phyloP scores from a whole-genome alignment of 495 filamentous ascomycete genomes.

The Melanomma pulvis-pyrius region DNA sequence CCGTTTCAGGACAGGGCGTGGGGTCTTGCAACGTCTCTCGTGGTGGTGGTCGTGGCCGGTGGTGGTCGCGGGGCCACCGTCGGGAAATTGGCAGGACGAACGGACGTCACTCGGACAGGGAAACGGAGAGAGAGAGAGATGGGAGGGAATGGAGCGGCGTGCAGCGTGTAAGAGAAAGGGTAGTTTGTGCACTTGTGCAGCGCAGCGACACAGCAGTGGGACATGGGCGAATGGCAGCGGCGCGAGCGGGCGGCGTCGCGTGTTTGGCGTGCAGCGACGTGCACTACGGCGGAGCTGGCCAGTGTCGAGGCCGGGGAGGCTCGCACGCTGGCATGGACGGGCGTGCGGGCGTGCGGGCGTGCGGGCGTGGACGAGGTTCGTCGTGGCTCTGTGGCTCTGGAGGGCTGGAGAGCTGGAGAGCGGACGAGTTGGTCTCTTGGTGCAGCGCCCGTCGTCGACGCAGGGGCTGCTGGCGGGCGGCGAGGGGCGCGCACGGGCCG shows the following conservation, averaged over 20 bases:
- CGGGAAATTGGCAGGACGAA: constrained; percentile 5
- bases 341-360: too few relatives aligned
- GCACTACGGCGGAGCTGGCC: neutral
- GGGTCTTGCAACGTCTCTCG: constrained; percentile 24
- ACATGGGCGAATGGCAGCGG: neutral
- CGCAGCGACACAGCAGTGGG: neutral
- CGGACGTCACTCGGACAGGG: neutral
- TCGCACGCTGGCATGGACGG: too few relatives aligned
- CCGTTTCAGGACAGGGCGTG: constrained; percentile 8
- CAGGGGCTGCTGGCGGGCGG: constrained; percentile 22
- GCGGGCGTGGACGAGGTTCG: constrained; percentile 8
- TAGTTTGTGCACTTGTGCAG: too few relatives aligned
- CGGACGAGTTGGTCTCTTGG: too few relatives aligned
- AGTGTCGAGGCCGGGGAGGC: constrained; percentile 4
- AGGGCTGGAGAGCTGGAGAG: constrained; percentile 21
- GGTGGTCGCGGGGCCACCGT: neutral
- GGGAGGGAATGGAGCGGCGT: neutral
- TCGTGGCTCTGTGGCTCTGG: constrained; percentile 16
- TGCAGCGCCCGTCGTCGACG: constrained; percentile 6
- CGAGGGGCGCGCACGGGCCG: constrained; percentile 1
- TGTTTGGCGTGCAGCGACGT: neutral
- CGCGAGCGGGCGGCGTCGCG: neutral
- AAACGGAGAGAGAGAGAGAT: neutral
- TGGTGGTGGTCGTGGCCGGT: neutral
- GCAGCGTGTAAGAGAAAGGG: too few relatives aligned